Percentiles rank a stretch among this genome's conserved stretches.
phyloP scores from a whole-genome alignment of 75 land plant species.

The Picea sitchensis region DNA sequence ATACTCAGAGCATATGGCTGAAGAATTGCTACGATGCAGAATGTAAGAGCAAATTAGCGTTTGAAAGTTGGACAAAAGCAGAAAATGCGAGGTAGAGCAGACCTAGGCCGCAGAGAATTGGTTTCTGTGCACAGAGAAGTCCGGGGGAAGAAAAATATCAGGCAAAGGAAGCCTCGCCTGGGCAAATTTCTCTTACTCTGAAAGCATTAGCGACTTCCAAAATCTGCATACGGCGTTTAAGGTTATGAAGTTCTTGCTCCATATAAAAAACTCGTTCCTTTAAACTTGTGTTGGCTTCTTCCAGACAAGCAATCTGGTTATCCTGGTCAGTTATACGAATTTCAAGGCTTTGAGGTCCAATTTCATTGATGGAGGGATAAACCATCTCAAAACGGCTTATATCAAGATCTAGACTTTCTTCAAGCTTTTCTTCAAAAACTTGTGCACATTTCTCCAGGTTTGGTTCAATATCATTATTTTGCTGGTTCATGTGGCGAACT shows the following conservation, averaged over 20 bases:
- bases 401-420: not conserved
- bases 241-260: constrained; percentile 27
- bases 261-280: constrained; percentile 26
- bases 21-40: not conserved
- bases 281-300: constrained; percentile 25
- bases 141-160: not conserved
- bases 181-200: not conserved
- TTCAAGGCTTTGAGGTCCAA: constrained; percentile 15
- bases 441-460: not conserved
- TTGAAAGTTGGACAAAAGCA: not conserved
- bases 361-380: constrained; percentile 14
- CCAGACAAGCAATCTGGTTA: constrained; percentile 37
- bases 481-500: constrained; percentile 5
- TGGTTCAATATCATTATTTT: not conserved
- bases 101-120: not conserved
- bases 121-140: not conserved
- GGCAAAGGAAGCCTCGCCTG: constrained; percentile 7
- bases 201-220: constrained; percentile 10
- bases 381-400: constrained; percentile 30
- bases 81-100: not conserved
- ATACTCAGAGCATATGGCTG: too few relatives aligned
- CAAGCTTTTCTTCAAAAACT: not conserved
- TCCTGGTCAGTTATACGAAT: constrained; percentile 25
- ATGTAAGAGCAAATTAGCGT: not conserved
- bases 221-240: constrained; percentile 19